Percentiles rank a stretch among this genome's conserved stretches.
Evolutionary conservation across 129 eudicot species (phyloP).

Genomic region (Flaveria bidentis): DNA sequence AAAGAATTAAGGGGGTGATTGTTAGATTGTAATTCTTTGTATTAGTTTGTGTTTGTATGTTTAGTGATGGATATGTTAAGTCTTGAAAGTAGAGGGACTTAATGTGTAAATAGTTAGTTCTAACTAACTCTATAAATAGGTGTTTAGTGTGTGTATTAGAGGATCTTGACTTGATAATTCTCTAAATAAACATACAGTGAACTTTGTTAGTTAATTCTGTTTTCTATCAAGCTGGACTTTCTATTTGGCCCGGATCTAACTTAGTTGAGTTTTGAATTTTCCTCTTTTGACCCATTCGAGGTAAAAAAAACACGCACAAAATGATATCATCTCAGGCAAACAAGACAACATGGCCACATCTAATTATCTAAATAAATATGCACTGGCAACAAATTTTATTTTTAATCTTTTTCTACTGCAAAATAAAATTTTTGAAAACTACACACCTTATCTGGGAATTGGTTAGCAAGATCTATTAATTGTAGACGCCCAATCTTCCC

Average conservation of each 20-base stretch:
- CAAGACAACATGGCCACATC: background rate
- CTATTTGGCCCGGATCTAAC: background rate
- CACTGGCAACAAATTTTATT: background rate
- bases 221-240: background rate
- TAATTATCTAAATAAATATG: background rate
- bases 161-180: no score
- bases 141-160: no score
- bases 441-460: constrained; percentile 77
- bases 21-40: no score
- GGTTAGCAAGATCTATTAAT: constrained; percentile 71
- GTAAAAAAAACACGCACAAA: background rate
- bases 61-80: no score
- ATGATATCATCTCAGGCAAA: background rate
- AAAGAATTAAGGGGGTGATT: no score
- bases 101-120: no score
- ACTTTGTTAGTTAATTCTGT: no score
- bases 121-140: no score
- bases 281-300: background rate
- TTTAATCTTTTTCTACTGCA: background rate
- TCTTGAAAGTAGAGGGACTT: no score
- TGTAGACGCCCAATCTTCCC: constrained; percentile 93
- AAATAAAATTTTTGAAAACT: background rate
- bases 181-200: no score
- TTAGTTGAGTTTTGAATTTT: background rate
- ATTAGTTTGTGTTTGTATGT: no score